Conservation (phyloP, 2,329 filamentous ascomycete genomes). For the Microcera coccophila region DNA sequence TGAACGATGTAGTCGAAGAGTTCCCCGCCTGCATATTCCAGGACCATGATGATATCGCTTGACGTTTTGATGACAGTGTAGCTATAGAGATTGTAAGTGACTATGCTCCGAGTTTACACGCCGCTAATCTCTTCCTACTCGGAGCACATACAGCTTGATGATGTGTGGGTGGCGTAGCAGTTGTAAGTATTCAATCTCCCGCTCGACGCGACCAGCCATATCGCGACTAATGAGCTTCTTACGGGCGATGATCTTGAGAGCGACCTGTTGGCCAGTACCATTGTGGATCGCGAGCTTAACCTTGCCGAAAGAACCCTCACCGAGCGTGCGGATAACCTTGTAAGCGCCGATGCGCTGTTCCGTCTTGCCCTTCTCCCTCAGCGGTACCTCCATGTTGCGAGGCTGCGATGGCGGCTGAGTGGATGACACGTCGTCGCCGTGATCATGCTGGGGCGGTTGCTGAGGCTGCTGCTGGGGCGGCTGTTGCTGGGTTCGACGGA, state of each 20-base stretch:
- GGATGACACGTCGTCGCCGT: slow-evolving; percentile 20
- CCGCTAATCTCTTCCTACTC: not conserved
- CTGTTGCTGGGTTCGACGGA: slow-evolving; percentile 48
- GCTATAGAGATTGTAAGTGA: slow-evolving; percentile 39
- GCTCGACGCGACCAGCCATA: slow-evolving; percentile 95
- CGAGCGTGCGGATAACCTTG: slow-evolving; percentile 82
- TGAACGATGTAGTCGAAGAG: slow-evolving; percentile 98
- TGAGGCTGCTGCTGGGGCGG: too few relatives aligned
- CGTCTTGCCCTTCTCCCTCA: slow-evolving; percentile 52
- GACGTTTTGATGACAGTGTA: slow-evolving; percentile 96
- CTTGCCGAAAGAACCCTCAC: slow-evolving; percentile 97
- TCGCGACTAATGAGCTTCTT: slow-evolving; percentile 95
- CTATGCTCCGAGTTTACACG: not conserved
- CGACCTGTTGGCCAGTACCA: slow-evolving; percentile 89
- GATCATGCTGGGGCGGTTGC: slow-evolving; percentile 23
- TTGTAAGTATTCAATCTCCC: slow-evolving; percentile 97
- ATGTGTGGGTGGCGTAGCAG: slow-evolving; percentile 94
- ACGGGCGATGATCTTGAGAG: slow-evolving; percentile 94
- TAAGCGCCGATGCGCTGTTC: slow-evolving; percentile 90
- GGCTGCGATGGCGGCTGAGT: slow-evolving; percentile 28
- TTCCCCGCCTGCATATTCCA: slow-evolving; percentile 95
- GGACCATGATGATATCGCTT: slow-evolving; percentile 96
- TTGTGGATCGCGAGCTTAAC: slow-evolving; percentile 95
- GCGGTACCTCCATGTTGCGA: slow-evolving; percentile 34
- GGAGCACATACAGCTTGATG: slow-evolving; percentile 77